A percentile compares a stretch with the other conserved stretches of the same genome.
Evolutionary conservation across 805 yeast genomes (phyloP).

Genomic region (Monosporozyma aerobia): DNA sequence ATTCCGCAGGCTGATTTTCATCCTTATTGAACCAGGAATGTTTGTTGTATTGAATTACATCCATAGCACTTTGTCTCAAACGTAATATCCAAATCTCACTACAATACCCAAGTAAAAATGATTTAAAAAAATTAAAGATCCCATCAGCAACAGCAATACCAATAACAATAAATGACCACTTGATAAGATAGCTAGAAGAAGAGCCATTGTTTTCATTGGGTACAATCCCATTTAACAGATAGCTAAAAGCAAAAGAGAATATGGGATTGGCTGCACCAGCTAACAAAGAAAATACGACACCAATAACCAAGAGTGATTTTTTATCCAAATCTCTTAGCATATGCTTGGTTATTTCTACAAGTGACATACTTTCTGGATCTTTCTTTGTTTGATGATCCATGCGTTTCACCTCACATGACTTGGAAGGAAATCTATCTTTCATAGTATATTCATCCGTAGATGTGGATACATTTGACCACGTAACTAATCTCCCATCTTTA

Average conservation of each 20-base stretch:
- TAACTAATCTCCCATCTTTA: not conserved
- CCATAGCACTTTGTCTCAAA: conserved; percentile 43
- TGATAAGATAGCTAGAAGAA: conserved; percentile 30
- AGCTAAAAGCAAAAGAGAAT: conserved; percentile 70
- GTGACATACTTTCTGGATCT: conserved; percentile 17
- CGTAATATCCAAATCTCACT: conserved; percentile 61
- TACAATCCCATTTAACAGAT: conserved; percentile 54
- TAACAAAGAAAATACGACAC: conserved; percentile 42
- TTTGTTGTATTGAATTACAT: conserved; percentile 42
- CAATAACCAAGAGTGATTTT: conserved; percentile 33
- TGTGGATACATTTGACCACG: not conserved
- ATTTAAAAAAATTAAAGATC: conserved; percentile 40
- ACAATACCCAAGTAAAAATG: conserved; percentile 41
- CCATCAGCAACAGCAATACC: conserved; percentile 60
- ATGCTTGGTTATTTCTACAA: conserved; percentile 21
- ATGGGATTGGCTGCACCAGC: conserved; percentile 66
- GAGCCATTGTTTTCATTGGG: conserved; percentile 32
- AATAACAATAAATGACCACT: conserved; percentile 64
- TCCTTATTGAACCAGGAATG: conserved; percentile 42
- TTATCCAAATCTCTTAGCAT: conserved; percentile 25
- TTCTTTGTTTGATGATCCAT: not conserved
- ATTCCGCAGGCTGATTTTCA: conserved; percentile 37
- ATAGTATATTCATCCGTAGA: not conserved
- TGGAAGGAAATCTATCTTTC: not conserved
- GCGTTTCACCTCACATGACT: not conserved